These are phyloP conservation scores for Diaporthe citriasiana DNA, from an alignment of 2,329 filamentous ascomycete species.

Conservation along the genomic window DNA sequence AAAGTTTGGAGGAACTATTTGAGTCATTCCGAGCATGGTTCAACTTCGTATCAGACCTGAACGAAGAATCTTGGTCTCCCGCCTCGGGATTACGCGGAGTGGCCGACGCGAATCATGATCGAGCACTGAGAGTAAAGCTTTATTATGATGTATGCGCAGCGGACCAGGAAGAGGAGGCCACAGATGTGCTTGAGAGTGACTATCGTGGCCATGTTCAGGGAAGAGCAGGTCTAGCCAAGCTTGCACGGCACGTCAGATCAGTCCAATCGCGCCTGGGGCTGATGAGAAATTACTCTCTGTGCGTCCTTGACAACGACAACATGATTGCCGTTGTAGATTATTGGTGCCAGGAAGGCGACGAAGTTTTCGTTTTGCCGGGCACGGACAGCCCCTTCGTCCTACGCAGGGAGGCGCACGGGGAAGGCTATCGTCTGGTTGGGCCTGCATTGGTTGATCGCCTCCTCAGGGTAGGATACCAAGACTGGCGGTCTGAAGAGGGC, in stretches of 20 bases:
- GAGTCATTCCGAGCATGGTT: not conserved
- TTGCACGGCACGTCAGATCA: not conserved
- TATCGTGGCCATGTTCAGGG: not conserved
- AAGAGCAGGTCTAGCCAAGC: too few species aligned
- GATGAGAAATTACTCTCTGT: not conserved
- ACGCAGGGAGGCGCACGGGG: not conserved
- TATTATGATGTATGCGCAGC: not conserved
- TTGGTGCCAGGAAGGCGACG: not conserved
- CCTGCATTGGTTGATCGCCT: constrained; percentile 13
- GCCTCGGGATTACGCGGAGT: not conserved
- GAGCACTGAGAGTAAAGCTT: not conserved
- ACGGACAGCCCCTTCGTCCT: constrained; percentile 3
- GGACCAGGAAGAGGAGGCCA: fast-evolving
- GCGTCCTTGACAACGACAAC: not conserved
- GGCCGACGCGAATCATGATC: too few species aligned
- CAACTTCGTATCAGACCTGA: not conserved
- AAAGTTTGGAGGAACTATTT: not conserved
- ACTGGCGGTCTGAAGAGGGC: constrained; percentile 16
- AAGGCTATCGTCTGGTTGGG: constrained; percentile 7
- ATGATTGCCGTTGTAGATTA: not conserved
- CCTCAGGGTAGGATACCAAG: not conserved
- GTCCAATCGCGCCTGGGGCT: fast-evolving
- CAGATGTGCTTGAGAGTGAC: not conserved
- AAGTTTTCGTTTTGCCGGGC: not conserved
- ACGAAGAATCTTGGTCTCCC: too few species aligned